Evolutionary conservation across 805 yeast species (phyloP).

Genomic region (Kluyveromyces starmeri): DNA sequence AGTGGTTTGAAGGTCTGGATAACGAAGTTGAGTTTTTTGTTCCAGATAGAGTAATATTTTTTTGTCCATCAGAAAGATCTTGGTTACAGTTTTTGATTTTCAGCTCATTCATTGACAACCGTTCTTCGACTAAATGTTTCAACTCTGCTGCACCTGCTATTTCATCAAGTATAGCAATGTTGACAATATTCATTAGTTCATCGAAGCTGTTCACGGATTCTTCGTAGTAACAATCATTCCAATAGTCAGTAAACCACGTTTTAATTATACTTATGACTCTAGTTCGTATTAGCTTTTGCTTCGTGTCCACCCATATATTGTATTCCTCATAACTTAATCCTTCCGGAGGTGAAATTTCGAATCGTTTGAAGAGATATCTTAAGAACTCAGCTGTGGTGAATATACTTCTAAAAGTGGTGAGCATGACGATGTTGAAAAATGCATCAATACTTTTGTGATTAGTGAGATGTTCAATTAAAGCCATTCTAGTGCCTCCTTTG

Average conservation of each 20-base stretch:
- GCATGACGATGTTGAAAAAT: conserved; percentile 56
- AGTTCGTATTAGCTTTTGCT: conserved; percentile 56
- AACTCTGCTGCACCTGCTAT: conserved; percentile 34
- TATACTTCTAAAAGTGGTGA: conserved; percentile 70
- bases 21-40: background rate
- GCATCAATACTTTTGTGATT: conserved; percentile 59
- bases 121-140: conserved; percentile 5
- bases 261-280: conserved; percentile 62
- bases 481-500: conserved; percentile 76
- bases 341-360: conserved; percentile 72
- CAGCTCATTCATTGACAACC: conserved; percentile 1
- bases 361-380: conserved; percentile 51
- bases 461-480: conserved; percentile 71
- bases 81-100: background rate
- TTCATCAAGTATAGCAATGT: conserved; percentile 32
- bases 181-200: conserved; percentile 32
- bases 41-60: background rate
- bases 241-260: conserved; percentile 56
- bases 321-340: conserved; percentile 79
- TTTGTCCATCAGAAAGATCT: background rate
- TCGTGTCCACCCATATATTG: conserved; percentile 63
- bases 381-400: conserved; percentile 58
- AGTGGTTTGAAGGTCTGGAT: conserved; percentile 2
- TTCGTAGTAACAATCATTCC: conserved; percentile 55
- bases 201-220: conserved; percentile 28